These are phyloP conservation scores for Firmiana major DNA, from an alignment of 345 rosid genomes.

Conservation along the genomic window DNA sequence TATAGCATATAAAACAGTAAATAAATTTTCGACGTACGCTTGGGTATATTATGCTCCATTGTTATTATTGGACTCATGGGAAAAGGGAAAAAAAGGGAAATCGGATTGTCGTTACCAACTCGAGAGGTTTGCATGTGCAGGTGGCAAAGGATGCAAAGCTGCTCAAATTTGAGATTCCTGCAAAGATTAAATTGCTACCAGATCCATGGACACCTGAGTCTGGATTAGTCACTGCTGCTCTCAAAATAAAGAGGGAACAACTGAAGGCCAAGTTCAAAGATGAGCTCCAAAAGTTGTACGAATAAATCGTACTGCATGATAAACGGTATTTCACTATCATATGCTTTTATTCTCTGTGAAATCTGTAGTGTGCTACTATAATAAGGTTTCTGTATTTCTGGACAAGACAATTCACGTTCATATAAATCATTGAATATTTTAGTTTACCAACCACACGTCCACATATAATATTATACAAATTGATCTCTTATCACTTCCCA, in stretches of 20 bases:
- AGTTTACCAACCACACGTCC: no score
- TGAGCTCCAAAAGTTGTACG: constrained; percentile 58
- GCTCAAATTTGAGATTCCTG: constrained; percentile 74
- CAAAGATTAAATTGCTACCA: constrained; percentile 63
- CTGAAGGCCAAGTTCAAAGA: constrained; percentile 60
- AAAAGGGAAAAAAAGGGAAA: not conserved
- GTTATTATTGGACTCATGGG: not conserved
- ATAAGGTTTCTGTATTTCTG: not conserved
- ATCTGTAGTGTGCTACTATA: not conserved
- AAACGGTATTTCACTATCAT: not conserved
- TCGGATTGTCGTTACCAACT: not conserved
- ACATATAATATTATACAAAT: no score
- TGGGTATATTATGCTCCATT: not conserved
- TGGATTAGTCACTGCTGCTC: constrained; percentile 68
- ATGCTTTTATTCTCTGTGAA: not conserved
- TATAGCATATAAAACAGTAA: not conserved
- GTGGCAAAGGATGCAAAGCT: constrained; percentile 59
- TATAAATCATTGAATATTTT: not conserved
- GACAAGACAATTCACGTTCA: not conserved
- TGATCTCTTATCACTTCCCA: no score
- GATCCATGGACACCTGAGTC: constrained; percentile 88
- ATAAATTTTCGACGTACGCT: not conserved
- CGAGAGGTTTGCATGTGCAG: constrained; percentile 31
- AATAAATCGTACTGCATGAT: constrained; percentile 18
- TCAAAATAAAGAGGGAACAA: constrained; percentile 76